Evolutionary conservation across 176 grass and related monocot species (phyloP).

Genomic region (Hyparrhenia diplandra): DNA sequence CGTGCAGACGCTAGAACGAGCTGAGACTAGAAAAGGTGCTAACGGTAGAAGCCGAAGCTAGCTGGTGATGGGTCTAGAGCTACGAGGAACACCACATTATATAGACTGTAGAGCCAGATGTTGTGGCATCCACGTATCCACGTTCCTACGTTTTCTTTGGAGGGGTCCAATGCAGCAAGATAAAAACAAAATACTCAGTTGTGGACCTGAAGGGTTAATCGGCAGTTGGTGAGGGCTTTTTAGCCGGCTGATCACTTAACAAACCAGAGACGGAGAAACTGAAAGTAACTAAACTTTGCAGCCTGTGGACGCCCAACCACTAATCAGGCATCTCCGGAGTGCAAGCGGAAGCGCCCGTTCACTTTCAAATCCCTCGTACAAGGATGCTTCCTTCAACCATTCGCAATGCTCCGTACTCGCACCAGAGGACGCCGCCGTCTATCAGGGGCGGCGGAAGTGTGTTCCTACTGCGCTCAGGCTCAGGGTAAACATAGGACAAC

Average conservation of each 20-base stretch:
- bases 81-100: conserved; percentile 19
- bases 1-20: not conserved
- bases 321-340: not conserved
- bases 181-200: not conserved
- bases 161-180: not conserved
- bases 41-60: not conserved
- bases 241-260: not conserved
- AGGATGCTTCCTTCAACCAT: conserved; percentile 6
- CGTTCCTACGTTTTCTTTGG: not conserved
- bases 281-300: not conserved
- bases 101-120: not conserved
- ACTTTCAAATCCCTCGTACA: not conserved
- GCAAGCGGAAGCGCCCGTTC: not conserved
- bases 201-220: conserved; percentile 1
- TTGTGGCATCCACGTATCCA: conserved; percentile 13
- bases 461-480: no score
- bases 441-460: conserved; percentile 11
- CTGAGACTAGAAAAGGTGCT: not conserved
- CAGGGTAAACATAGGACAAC: no score
- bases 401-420: not conserved
- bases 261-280: not conserved
- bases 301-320: not conserved
- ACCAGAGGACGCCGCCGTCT: not conserved
- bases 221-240: conserved; percentile 14
- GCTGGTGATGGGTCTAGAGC: not conserved